Percentiles rank a stretch among this genome's conserved stretches.
phyloP scores from a whole-genome alignment of 345 rosid genomes.

The Hypericum perforatum region DNA sequence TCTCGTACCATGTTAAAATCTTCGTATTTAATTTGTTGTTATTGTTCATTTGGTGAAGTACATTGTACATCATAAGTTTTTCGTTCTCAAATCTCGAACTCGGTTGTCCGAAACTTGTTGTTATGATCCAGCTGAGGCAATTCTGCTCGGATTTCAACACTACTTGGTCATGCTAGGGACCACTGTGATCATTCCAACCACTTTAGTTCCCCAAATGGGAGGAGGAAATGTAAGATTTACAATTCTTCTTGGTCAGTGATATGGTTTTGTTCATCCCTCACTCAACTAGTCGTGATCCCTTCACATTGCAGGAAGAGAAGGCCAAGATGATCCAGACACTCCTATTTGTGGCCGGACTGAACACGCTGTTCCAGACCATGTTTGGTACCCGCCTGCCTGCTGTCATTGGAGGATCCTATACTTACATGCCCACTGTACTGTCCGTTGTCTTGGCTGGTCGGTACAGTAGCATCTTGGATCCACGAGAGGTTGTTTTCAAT shows the following conservation, averaged over 20 bases:
- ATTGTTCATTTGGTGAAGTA: too few relatives aligned
- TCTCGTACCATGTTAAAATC: background rate
- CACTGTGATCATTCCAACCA: constrained; percentile 71
- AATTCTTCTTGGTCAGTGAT: background rate
- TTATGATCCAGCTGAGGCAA: constrained; percentile 71
- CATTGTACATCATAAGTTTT: too few relatives aligned
- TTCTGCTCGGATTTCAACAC: constrained; percentile 89
- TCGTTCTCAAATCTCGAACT: too few relatives aligned
- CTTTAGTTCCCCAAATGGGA: constrained; percentile 91
- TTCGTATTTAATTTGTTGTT: too few relatives aligned
- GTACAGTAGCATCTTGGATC: constrained; percentile 63
- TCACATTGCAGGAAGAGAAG: constrained; percentile 58
- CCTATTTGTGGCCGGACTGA: constrained; percentile 83
- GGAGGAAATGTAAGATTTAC: constrained; percentile 71
- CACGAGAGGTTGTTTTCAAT: constrained; percentile 57
- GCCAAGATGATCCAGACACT: constrained; percentile 90
- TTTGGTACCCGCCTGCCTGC: constrained; percentile 93
- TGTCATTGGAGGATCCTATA: constrained; percentile 74
- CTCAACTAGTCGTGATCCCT: background rate
- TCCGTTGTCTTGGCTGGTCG: constrained; percentile 81
- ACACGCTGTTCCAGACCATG: constrained; percentile 61
- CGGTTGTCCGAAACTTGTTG: background rate
- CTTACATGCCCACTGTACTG: constrained; percentile 74
- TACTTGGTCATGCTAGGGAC: constrained; percentile 98
- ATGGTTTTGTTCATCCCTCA: background rate